Conservation (phyloP, 441 rosid species). For the Syzygium malaccense region DNA sequence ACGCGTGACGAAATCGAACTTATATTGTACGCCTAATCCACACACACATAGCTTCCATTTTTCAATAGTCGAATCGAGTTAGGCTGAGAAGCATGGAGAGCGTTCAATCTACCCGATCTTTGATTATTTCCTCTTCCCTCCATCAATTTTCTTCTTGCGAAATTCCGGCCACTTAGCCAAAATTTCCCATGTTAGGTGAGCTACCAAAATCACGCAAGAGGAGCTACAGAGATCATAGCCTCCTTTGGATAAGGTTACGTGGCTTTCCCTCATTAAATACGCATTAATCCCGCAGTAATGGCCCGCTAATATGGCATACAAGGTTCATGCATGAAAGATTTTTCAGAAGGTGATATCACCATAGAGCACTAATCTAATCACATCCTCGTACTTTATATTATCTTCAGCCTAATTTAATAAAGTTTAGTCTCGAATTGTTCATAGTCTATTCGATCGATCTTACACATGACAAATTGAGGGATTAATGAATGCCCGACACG, state of each 20-base stretch:
- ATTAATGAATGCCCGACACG: slow-evolving; percentile 1
- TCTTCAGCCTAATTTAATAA: background rate
- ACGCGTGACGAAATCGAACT: background rate
- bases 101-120: background rate
- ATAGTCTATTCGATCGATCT: background rate
- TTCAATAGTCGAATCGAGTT: background rate
- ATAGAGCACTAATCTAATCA: slow-evolving; percentile 2
- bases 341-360: background rate
- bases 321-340: background rate
- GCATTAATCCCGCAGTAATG: background rate
- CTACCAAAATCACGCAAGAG: slow-evolving; percentile 29
- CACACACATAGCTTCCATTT: background rate
- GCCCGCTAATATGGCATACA: background rate
- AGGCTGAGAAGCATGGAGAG: background rate
- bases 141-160: background rate
- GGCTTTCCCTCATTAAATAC: background rate
- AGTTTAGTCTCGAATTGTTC: background rate
- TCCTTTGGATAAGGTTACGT: background rate
- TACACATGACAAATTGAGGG: slow-evolving; percentile 6
- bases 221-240: slow-evolving; percentile 7
- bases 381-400: background rate
- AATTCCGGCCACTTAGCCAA: slow-evolving; percentile 10
- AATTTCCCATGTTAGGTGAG: slow-evolving; percentile 33
- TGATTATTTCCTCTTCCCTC: background rate
- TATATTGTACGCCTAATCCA: background rate